Evolutionary conservation across 2,329 filamentous ascomycete species (phyloP).

Genomic region (Aspergillus niger): DNA sequence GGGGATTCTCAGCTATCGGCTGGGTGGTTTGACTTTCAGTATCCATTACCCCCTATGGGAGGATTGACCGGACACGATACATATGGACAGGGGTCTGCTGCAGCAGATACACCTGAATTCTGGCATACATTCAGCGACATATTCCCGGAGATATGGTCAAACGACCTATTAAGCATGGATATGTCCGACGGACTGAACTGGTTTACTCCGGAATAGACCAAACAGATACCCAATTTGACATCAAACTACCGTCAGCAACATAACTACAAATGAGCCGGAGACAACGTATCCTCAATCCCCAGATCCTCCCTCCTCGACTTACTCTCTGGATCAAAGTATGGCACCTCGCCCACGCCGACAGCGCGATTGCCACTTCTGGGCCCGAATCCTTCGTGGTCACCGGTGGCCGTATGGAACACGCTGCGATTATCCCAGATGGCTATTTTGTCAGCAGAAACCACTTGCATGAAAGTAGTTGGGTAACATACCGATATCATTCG

Average conservation of each 20-base stretch:
- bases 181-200: background rate
- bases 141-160: background rate
- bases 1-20: background rate
- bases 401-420: conserved; percentile 40
- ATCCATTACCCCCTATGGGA: background rate
- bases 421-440: conserved; percentile 24
- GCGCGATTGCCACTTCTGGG: conserved; percentile 88
- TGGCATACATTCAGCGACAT: background rate
- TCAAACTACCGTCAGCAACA: too few species aligned
- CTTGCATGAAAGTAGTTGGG: too few species aligned
- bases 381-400: conserved; percentile 47
- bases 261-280: conserved; percentile 19
- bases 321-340: conserved; percentile 19
- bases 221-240: too few species aligned
- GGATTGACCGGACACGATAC: background rate
- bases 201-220: background rate
- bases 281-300: conserved; percentile 22
- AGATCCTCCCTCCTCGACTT: conserved; percentile 22
- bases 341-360: conserved; percentile 90
- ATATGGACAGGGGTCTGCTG: too few species aligned
- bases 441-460: background rate
- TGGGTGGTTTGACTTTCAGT: background rate
- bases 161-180: background rate
- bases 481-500: conserved; percentile 49
- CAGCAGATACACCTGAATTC: background rate